Conservation (phyloP, 1,139 yeast species). For the Diutina rugosa region DNA sequence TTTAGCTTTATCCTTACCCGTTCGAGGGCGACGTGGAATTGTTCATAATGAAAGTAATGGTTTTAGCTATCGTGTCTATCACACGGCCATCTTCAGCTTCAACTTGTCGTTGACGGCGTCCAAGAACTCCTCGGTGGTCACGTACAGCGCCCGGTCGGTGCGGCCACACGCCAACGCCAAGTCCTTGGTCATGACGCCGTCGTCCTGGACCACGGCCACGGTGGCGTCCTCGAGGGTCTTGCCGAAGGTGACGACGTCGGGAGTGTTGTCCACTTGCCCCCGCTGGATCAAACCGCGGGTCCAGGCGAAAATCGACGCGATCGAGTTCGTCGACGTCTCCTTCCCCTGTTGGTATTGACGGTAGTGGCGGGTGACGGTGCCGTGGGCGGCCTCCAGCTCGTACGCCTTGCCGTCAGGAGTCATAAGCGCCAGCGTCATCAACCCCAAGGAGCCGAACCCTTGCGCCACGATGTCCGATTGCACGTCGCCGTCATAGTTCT, state of each 20-base stretch:
- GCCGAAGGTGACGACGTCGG: slow-evolving; percentile 59
- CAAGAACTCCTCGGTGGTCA: slow-evolving; percentile 65
- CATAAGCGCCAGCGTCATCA: slow-evolving; percentile 74
- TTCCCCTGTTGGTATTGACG: slow-evolving; percentile 78
- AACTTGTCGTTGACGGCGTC: slow-evolving; percentile 46
- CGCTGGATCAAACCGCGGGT: slow-evolving; percentile 74
- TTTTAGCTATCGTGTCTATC: too few species aligned
- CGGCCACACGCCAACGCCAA: slow-evolving; percentile 64
- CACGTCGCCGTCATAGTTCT: slow-evolving; percentile 80
- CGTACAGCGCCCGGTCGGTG: slow-evolving; percentile 52
- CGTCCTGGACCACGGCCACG: slow-evolving; percentile 57
- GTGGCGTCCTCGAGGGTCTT: slow-evolving; percentile 56
- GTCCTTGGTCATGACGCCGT: slow-evolving; percentile 74
- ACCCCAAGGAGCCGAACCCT: slow-evolving; percentile 74
- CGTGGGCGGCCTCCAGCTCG: slow-evolving; percentile 81
- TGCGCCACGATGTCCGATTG: slow-evolving; percentile 80
- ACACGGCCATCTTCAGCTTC: slow-evolving; percentile 2
- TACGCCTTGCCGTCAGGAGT: slow-evolving; percentile 82
- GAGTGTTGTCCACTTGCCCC: slow-evolving; percentile 63
- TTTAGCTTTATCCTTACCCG: too few species aligned
- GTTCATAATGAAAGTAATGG: too few species aligned
- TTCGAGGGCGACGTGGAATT: too few species aligned
- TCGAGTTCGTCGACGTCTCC: slow-evolving; percentile 75
- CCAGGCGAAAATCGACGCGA: slow-evolving; percentile 82
- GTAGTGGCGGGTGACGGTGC: slow-evolving; percentile 78